Evolutionary conservation across 176 grass and related monocot species (phyloP).

Genomic region (Carex myosuroides): DNA sequence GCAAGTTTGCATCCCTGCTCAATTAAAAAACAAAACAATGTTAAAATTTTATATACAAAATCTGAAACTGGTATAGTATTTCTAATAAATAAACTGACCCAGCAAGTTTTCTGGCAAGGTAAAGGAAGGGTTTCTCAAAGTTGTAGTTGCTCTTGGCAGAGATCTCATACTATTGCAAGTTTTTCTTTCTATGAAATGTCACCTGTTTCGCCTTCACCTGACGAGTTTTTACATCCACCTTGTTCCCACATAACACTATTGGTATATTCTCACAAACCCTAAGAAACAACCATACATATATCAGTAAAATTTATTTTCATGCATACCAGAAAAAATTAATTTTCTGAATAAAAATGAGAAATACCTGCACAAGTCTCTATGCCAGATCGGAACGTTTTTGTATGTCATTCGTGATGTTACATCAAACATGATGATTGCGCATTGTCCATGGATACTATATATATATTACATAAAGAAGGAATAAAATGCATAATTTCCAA

Average conservation of each 20-base stretch:
- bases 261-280: slow-evolving; percentile 93
- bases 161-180: slow-evolving; percentile 91
- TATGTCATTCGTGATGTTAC: slow-evolving; percentile 79
- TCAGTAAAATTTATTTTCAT: not conserved
- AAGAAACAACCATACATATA: not conserved
- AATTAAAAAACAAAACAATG: not conserved
- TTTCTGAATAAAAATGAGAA: not conserved
- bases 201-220: slow-evolving; percentile 90
- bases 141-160: slow-evolving; percentile 97
- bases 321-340: not conserved
- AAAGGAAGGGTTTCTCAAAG: slow-evolving; percentile 91
- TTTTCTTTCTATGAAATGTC: slow-evolving; percentile 89
- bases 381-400: slow-evolving; percentile 91
- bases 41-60: not conserved
- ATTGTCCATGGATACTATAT: slow-evolving; percentile 73
- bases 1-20: slow-evolving; percentile 47
- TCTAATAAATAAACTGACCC: slow-evolving; percentile 34
- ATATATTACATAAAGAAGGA: not conserved
- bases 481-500: not conserved
- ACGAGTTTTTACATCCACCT: slow-evolving; percentile 84
- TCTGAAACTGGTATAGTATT: not conserved
- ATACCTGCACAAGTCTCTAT: slow-evolving; percentile 81
- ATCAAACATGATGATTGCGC: slow-evolving; percentile 90
- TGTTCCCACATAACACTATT: slow-evolving; percentile 75
- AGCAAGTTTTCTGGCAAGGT: slow-evolving; percentile 70